Conservation (phyloP, 495 filamentous ascomycete species). For the Rostrohypoxylon terebratum region DNA sequence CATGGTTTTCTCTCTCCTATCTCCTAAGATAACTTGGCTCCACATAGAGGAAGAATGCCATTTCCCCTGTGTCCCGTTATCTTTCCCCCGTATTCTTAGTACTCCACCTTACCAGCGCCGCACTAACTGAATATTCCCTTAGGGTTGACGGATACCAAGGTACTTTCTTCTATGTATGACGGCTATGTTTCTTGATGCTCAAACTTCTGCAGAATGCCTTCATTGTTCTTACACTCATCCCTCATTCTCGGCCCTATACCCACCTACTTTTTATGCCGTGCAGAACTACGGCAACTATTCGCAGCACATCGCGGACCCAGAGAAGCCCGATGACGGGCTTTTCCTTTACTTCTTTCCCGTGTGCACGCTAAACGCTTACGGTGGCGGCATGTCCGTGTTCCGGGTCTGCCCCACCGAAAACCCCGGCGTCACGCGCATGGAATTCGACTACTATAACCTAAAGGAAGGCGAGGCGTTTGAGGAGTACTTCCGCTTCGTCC, state of each 20-base stretch:
- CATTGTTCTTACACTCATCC: neutral
- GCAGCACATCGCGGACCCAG: neutral
- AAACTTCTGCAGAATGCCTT: neutral
- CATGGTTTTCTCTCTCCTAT: neutral
- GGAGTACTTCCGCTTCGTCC: neutral
- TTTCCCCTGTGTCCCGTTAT: neutral
- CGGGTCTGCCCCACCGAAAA: neutral
- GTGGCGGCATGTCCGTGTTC: neutral
- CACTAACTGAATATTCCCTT: neutral
- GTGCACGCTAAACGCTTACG: neutral
- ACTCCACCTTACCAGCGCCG: no score
- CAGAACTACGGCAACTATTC: neutral
- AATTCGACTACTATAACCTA: neutral
- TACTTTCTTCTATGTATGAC: no score
- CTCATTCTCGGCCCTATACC: neutral
- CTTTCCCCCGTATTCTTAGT: neutral
- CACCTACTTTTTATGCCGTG: neutral
- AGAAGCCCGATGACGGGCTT: neutral
- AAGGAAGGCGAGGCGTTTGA: neutral
- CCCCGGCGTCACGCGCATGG: neutral
- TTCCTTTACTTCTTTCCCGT: neutral
- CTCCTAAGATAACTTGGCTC: neutral
- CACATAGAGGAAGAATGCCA: no score
- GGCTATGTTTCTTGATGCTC: no score
- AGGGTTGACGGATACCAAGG: neutral